phyloP scores from a whole-genome alignment of 768 basidiomycete species.

The Rhodotorula kratochvilovae region DNA sequence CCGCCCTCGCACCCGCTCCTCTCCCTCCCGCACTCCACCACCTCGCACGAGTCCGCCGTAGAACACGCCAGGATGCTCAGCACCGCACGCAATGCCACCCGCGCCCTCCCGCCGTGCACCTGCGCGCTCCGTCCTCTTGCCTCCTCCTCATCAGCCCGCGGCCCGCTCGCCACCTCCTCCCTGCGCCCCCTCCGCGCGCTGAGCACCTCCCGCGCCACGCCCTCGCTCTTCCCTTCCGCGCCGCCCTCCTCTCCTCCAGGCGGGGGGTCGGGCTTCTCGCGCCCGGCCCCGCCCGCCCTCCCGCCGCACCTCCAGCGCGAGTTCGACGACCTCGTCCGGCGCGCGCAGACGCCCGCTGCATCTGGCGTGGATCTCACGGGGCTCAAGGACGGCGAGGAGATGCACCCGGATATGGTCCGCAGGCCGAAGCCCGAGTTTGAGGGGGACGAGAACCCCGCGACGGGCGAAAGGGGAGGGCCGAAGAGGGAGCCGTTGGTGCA shows the following conservation, averaged over 20 bases:
- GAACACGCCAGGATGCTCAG: not conserved
- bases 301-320: constrained; percentile 72
- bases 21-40: not conserved
- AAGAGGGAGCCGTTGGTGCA: constrained; percentile 74
- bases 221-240: not conserved
- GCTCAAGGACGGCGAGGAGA: constrained; percentile 48
- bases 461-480: constrained; percentile 81
- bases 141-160: not conserved
- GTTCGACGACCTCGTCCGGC: constrained; percentile 74
- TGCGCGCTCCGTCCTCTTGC: not conserved
- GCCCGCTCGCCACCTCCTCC: not conserved
- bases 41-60: not conserved
- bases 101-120: not conserved
- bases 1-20: not conserved
- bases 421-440: constrained; percentile 63
- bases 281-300: constrained; percentile 69
- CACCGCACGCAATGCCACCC: not conserved
- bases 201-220: not conserved
- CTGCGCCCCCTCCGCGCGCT: not conserved
- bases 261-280: constrained; percentile 20
- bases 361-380: not conserved
- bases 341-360: constrained; percentile 47
- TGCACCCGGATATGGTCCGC: constrained; percentile 52
- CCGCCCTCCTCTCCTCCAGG: not conserved
- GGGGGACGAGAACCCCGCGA: constrained; percentile 72